Base-by-base conservation (phyloP, 2,329 filamentous ascomycete genomes). In the Pseudocercospora fuligena region DNA sequence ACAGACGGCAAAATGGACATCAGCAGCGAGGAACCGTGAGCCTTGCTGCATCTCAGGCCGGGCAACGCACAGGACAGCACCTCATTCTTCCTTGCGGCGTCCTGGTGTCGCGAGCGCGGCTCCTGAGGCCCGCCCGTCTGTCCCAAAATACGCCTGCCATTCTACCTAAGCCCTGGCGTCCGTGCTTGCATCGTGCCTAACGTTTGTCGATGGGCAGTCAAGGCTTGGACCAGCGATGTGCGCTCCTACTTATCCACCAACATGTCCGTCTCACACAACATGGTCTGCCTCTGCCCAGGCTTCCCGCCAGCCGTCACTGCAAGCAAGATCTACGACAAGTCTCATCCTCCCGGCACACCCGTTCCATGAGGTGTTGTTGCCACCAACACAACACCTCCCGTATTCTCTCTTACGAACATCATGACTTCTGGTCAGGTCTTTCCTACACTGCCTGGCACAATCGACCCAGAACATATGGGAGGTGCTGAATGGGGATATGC, bases 161-260 rank as follows among this genome's bases (percentile, higher is more conserved):
- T 54, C 51, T 29, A 64, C 65, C 70, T 72, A 66, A 72, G 72
- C 69, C 68, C 66, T 67, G 66, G 58, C 62, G 66, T 64, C 65
- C 60, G 63, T 70, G 71, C 69, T 62, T 64, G 63, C 66, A 63
- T 66, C 60, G 63, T 66, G 66, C 66, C 66, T 66, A 72, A 66
- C 66, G 63, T 71, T 60, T 66, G 69, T 68, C 69, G 61, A 65
- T 49, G 59, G 64, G 60, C 36, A 66, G 46, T 67, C 62, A 63
- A 67, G 68, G 61, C 70, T 66, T 61, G 64, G 54, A 54, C 64
- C 62, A 60, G 61, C 61, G 56, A 53, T 66, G 68, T 66, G 59
- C 66, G 27, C 72, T 73, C 70, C 72, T 75, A 75, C 73, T 71
- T 73, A 75, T 74, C 69, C 66, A 72, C 70, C 73, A 74, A 73